Conservation (phyloP, 441 rosid species). For the Erodium chrysanthum region DNA sequence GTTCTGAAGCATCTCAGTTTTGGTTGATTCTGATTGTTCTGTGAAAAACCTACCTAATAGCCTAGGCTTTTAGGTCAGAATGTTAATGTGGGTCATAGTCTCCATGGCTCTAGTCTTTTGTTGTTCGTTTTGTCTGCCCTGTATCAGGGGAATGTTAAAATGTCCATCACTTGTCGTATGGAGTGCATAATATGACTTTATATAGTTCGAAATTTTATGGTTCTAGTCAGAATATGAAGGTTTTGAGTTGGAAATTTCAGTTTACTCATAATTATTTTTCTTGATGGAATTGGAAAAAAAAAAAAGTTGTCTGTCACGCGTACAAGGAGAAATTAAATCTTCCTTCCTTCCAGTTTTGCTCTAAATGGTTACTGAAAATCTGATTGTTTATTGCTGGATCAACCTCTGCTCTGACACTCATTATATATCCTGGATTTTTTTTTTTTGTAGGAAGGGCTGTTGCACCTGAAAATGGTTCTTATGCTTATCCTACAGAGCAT, state of each 20-base stretch:
- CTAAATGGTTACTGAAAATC: background rate
- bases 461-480: conserved; percentile 19
- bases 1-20: background rate
- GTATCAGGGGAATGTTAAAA: background rate
- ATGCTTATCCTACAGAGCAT: conserved; percentile 19
- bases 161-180: background rate
- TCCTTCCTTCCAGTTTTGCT: background rate
- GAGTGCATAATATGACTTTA: background rate
- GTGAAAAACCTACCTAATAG: background rate
- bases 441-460: conserved; percentile 23
- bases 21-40: background rate
- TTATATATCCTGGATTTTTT: background rate
- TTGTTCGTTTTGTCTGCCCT: background rate
- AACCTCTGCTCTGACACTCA: conserved; percentile 6
- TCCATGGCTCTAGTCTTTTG: background rate
- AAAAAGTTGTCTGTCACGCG: background rate
- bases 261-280: background rate
- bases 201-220: background rate
- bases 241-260: background rate
- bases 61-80: background rate
- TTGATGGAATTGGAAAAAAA: background rate
- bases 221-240: too few relatives aligned
- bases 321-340: background rate
- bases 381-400: conserved; percentile 5
- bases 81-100: background rate